Evolutionary conservation across 768 basidiomycete genomes (phyloP), one percentile per base, ranked within the genome.

Genomic region (Auricularia sp.): DNA sequence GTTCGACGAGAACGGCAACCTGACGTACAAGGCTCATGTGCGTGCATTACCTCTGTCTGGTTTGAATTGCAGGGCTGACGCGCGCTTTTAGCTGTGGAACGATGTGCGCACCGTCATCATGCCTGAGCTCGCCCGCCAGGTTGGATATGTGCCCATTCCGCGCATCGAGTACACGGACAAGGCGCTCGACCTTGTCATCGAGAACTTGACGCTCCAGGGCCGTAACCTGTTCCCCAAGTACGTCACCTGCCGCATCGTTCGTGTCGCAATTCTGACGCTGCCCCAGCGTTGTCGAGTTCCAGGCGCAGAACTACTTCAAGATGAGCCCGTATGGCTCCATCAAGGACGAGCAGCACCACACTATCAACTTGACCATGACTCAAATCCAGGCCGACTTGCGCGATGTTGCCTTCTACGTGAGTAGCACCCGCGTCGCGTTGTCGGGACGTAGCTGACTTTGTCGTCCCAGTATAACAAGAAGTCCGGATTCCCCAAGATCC

Each of bases 341-440:
- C 66, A 70, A 75, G 3, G 92, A 92, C 72, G 79, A 85, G 67
- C 74, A 79, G 35, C 81, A 82, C 68, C 92, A 96, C 74, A 82
- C 84, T 63, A 85, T 97, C 72, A 87, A 82, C 42, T 73, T 97
- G 64, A 85, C 84, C 7, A 80, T 97, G 44, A 80, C 79, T 35
- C 94, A 98, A 74, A 90, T 97, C 69, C 94, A 98, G 73, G 89
- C 90, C 4, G 94, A 97, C 69, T 89, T 98, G 84, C 84, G 90
- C 16, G 94, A 98, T 69, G 91, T 97, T 14, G 88, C 90, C 8
- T 96, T 98, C 75, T 92, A 88, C 73, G 54, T 54, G 18, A 10
- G 54, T 29, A 6, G n/a, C 54, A 18, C 0, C 11, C 39, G 39
- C 39, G 3, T 42, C 1, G 1, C 54, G 18, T 54, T 18, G 54